Base-by-base conservation (phyloP, 768 basidiomycete species). In the Lentinula detonsa region DNA sequence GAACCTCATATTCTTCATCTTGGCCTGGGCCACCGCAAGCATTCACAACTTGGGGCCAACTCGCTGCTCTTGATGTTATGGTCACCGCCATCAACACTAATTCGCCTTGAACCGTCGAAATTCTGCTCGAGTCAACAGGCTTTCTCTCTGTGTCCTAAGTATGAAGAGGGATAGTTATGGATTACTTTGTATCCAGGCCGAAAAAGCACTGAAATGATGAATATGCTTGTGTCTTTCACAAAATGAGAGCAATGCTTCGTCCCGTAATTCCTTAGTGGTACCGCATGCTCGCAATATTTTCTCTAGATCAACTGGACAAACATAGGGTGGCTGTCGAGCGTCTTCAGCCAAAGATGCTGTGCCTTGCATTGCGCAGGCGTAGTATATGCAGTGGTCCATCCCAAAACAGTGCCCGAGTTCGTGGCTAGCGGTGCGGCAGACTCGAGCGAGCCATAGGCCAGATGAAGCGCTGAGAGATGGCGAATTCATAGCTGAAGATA, bases 1-100 rank as follows among this genome's bases (percentile, higher is more conserved):
- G 76, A 10, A 74, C 59, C 33, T 71, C 74, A 10, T 81, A 83
- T 65, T 79, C 79, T 11, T 71, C 79, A n/a, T 68, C 65, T 34
- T 81, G 81, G 80, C 72, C 72, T 49, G 81, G 80, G 2, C 81
- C 81, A 2, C 73, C 79, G 5, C 71, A 76, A 55, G 64, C 46
- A 0, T 83, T 78, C 65, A 81, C 79, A 1, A 71, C 74, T 7
- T 83, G 80, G 81, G 80, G 80, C 3, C 79, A 83, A 65, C 70
- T 81, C 33, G 78, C 79, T 33, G 75, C 79, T 5, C 68, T 81
- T 68, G 78, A 78, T 68, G 77, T 78, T 5, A 57, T 81, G 61
- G 61, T 61, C 13, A 55, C 59, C 7, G 50, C 48, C 15, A 51
- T 60, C 33, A 52, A 60, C 34, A 60, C 59, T 16, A 51, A 51